phyloP scores from a whole-genome alignment of 2,329 filamentous ascomycete genomes.

The Pseudofabraea citricarpa region DNA sequence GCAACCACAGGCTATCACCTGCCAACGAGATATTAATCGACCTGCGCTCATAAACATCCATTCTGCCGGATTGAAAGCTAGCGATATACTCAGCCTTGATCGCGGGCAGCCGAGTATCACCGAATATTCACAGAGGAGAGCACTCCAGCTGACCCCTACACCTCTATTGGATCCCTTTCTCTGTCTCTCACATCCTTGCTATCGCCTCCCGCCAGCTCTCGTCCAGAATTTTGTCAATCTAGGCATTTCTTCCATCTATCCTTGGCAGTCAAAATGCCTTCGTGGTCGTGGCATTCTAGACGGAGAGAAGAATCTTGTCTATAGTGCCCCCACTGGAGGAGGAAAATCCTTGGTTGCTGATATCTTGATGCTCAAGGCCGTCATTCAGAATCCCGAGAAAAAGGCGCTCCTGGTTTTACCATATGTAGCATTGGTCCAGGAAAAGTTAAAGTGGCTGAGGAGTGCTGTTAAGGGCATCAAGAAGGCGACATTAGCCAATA shows the following conservation, averaged over 20 bases:
- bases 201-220: constrained; percentile 55
- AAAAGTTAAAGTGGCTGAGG: constrained; percentile 72
- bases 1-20: not conserved
- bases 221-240: constrained; percentile 60
- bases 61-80: constrained; percentile 32
- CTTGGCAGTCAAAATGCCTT: constrained; percentile 74
- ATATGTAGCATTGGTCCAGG: constrained; percentile 75
- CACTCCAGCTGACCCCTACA: constrained; percentile 48
- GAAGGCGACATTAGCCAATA: constrained; percentile 19
- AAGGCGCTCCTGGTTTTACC: constrained; percentile 72
- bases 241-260: constrained; percentile 71
- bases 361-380: constrained; percentile 67
- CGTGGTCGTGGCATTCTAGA: constrained; percentile 60
- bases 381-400: constrained; percentile 56
- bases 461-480: constrained; percentile 57
- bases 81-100: constrained; percentile 37
- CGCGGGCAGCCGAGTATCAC: constrained; percentile 26
- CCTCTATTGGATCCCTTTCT: constrained; percentile 48
- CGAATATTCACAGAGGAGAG: constrained; percentile 53
- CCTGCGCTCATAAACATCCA: constrained; percentile 8
- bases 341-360: constrained; percentile 73
- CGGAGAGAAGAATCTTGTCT: constrained; percentile 68
- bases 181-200: constrained; percentile 56
- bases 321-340: constrained; percentile 73
- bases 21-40: constrained; percentile 12